Base-by-base conservation (phyloP, 2,329 filamentous ascomycete species). In the Stachybotrys echinatus region DNA sequence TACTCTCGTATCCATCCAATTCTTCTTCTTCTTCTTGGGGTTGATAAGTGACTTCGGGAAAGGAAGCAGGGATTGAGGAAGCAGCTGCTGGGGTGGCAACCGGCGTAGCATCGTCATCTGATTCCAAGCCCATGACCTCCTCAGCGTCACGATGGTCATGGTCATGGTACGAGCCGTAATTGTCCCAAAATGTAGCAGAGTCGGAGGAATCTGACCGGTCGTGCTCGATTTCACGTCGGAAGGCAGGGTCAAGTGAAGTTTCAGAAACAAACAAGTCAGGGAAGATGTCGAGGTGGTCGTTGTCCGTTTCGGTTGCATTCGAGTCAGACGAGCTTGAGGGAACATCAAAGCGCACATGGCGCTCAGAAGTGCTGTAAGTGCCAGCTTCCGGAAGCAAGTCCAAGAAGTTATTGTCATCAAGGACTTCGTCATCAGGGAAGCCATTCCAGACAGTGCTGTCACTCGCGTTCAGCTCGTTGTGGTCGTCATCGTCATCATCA, bases 191-290 rank as follows among this genome's bases (percentile, higher is more conserved):
- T 2, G 80, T 83, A 39, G 73, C 73, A 20, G 76, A 80, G 51
- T 75, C 75, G 5, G 76, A 83, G 0, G 76, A 79, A 52, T 82
- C 79, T 47, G 80, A 74, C n/a, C 72, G 71, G 55, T 89, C 83
- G 54, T 80, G 77, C 62, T 91, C 87, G 55, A 92, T 86, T 69
- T 89, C 84, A 40, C 81, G 80, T 55, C 87, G 85, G 61, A 92
- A 83, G 47, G 78, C 77, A 6, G 87, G 85, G 58, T 90, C 87
- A 5, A 92, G 74, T 17, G 81, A 77, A 61, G 83, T 86, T 66
- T 91, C 87, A 46, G 87, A 83, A 50, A 92, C 75, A 65, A 92
- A 92, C 52, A 92, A 84, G 62, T 91, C 84, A 1, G 88, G 86
- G 54, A 89, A 89, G 55, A 90, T 80, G 54, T 83, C 80, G 52